phyloP scores from a whole-genome alignment of 352 stramenopile species.

The Albugo laibachii region DNA sequence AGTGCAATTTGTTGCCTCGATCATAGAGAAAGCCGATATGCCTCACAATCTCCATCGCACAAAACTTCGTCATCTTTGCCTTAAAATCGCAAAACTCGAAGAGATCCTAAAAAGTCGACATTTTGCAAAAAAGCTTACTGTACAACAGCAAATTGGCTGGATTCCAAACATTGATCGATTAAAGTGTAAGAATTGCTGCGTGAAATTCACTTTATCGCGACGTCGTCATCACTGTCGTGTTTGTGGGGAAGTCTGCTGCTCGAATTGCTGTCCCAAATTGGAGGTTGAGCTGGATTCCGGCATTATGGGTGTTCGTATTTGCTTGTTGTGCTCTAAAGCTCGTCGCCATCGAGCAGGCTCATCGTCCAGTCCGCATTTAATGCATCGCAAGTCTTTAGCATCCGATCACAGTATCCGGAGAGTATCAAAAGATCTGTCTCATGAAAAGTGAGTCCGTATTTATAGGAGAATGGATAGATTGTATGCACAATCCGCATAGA shows the following conservation, averaged over 20 bases:
- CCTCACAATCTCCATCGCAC: slow-evolving; percentile 26
- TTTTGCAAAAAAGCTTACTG: slow-evolving; percentile 41
- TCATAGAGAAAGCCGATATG: slow-evolving; percentile 49
- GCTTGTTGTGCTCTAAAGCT: slow-evolving; percentile 25
- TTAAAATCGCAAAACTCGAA: slow-evolving; percentile 35
- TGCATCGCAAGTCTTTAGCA: too few relatives aligned
- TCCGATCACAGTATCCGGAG: too few relatives aligned
- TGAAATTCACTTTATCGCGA: slow-evolving; percentile 45
- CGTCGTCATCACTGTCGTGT: slow-evolving; percentile 59
- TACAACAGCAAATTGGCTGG: slow-evolving; percentile 37
- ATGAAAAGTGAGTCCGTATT: too few relatives aligned
- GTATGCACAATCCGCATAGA: too few relatives aligned
- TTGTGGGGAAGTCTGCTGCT: slow-evolving; percentile 58
- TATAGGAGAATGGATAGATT: too few relatives aligned
- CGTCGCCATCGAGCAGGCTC: slow-evolving; percentile 31
- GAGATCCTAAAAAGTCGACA: slow-evolving; percentile 48
- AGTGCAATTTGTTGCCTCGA: slow-evolving; percentile 50
- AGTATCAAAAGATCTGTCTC: too few relatives aligned
- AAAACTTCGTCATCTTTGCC: slow-evolving; percentile 31
- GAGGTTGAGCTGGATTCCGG: slow-evolving; percentile 43
- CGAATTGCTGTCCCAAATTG: slow-evolving; percentile 64
- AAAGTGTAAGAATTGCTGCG: slow-evolving; percentile 35
- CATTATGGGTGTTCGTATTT: slow-evolving; percentile 47
- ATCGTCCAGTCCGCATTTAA: too few relatives aligned
- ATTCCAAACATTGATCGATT: slow-evolving; percentile 38